Conservation (phyloP, 148 eudicot genomes). For the Gaultheria prostrata region DNA sequence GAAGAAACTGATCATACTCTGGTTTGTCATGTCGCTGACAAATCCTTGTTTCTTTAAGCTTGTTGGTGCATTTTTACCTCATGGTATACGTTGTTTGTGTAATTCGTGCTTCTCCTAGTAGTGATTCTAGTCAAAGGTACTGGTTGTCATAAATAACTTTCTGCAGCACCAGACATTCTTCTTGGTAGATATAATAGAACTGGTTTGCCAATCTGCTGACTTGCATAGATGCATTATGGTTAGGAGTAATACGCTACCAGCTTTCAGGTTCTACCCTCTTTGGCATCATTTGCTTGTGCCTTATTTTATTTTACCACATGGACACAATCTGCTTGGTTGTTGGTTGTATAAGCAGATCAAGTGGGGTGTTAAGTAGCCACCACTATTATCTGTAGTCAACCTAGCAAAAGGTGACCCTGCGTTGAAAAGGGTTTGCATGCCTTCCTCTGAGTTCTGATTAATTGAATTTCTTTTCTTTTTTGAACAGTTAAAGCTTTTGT, state of each 20-base stretch:
- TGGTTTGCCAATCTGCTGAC: neutral
- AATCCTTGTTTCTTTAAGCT: slow-evolving; percentile 6
- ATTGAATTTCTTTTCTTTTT: neutral
- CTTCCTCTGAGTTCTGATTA: neutral
- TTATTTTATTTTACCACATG: neutral
- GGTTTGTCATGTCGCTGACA: slow-evolving; percentile 42
- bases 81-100: slow-evolving; percentile 8
- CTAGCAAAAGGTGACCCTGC: neutral
- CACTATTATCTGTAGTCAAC: neutral
- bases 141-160: neutral
- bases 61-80: slow-evolving; percentile 12
- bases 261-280: neutral
- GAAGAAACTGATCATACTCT: slow-evolving; percentile 78
- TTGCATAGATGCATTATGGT: neutral
- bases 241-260: neutral
- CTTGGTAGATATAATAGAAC: slow-evolving; percentile 2
- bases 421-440: neutral
- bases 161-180: neutral
- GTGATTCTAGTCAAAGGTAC: neutral
- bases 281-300: neutral
- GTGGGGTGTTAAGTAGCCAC: neutral
- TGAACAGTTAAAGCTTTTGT: neutral
- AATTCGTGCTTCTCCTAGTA: neutral
- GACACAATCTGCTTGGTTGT: neutral
- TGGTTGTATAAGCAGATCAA: neutral